Evolutionary conservation across 2,329 filamentous ascomycete species (phyloP).

Genomic region (Fusarium sp.): DNA sequence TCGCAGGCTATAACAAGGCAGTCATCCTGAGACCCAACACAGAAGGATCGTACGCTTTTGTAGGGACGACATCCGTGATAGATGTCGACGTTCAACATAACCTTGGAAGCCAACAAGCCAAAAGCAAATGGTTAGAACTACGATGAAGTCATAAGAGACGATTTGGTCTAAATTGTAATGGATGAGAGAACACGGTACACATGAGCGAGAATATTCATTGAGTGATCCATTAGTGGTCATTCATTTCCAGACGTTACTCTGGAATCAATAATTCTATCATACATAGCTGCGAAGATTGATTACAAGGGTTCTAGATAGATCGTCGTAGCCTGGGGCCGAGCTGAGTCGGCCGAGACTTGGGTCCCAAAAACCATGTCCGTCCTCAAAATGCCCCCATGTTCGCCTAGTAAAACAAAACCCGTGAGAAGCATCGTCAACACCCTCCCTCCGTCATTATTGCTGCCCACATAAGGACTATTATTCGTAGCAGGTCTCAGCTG

Average conservation of each 20-base stretch:
- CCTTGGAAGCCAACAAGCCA: not conserved
- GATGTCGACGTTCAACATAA: not conserved
- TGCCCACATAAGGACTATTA: constrained; percentile 45
- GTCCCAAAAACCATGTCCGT: constrained; percentile 46
- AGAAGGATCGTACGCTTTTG: not conserved
- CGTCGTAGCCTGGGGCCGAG: constrained; percentile 43
- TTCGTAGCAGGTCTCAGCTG: constrained; percentile 26
- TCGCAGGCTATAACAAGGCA: not conserved
- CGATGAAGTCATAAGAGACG: not conserved
- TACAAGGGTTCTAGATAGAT: constrained; percentile 48
- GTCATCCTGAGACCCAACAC: constrained; percentile 5
- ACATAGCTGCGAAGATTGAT: constrained; percentile 47
- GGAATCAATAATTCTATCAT: constrained; percentile 44
- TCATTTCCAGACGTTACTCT: constrained; percentile 20
- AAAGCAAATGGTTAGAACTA: constrained; percentile 1
- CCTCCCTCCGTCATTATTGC: constrained; percentile 48
- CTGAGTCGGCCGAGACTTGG: constrained; percentile 42
- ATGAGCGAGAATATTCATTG: not conserved
- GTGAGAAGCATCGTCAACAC: constrained; percentile 46
- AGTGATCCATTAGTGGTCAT: constrained; percentile 38
- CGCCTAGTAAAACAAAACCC: constrained; percentile 46
- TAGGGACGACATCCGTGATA: not conserved
- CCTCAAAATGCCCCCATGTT: constrained; percentile 46
- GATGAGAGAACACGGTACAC: not conserved
- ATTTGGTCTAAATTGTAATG: not conserved